Evolutionary conservation across 352 stramenopile genomes (phyloP).

Genomic region (Phytophthora sansomeana): DNA sequence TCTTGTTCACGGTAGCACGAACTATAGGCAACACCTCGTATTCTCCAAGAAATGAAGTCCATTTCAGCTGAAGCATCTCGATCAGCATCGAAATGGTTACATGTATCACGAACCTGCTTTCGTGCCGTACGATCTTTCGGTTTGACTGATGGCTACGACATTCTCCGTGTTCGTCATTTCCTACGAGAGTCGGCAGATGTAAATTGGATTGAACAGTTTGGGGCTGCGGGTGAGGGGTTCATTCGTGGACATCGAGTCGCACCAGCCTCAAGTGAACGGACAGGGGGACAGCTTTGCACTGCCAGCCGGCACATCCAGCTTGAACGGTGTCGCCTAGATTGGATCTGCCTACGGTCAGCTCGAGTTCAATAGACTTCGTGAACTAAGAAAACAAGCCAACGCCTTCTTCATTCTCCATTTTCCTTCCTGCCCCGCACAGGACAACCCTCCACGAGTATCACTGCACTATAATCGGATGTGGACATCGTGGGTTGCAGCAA

Average conservation of each 20-base stretch:
- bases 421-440: slow-evolving; percentile 22
- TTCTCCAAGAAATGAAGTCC: no score
- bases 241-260: slow-evolving; percentile 17
- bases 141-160: background rate
- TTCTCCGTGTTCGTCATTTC: background rate
- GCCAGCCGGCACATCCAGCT: slow-evolving; percentile 8
- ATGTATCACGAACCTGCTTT: background rate
- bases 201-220: slow-evolving; percentile 26
- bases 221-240: slow-evolving; percentile 24
- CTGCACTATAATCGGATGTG: slow-evolving; percentile 15
- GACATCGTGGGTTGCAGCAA: slow-evolving; percentile 20
- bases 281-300: slow-evolving; percentile 11
- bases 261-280: background rate
- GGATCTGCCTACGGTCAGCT: slow-evolving; percentile 1
- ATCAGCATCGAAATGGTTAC: background rate
- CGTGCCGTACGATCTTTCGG: background rate
- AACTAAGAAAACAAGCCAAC: slow-evolving; percentile 16
- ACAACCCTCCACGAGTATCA: slow-evolving; percentile 6
- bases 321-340: background rate
- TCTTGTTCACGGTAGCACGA: background rate
- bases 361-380: background rate
- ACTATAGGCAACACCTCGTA: background rate
- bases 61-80: background rate
- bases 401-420: slow-evolving; percentile 29
- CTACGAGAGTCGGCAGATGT: slow-evolving; percentile 18